Evolutionary conservation across 148 eudicot genomes (phyloP).

Genomic region (Linanthus parryae): DNA sequence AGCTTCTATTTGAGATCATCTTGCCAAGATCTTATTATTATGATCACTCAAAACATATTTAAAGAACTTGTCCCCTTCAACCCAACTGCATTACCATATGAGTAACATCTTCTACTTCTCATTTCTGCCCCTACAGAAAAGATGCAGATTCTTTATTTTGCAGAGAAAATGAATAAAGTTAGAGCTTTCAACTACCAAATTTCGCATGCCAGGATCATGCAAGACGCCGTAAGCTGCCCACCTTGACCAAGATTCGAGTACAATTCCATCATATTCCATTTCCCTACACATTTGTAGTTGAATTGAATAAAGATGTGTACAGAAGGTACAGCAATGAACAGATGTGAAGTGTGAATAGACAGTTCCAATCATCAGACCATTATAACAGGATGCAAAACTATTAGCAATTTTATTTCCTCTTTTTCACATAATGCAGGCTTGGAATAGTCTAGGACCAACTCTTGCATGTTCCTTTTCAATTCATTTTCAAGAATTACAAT

Average conservation of each 20-base stretch:
- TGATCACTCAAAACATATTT: no score
- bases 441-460: not conserved
- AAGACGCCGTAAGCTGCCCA: slow-evolving; percentile 90
- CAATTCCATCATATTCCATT: slow-evolving; percentile 90
- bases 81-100: no score
- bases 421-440: not conserved
- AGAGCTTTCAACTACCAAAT: slow-evolving; percentile 35
- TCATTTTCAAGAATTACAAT: not conserved
- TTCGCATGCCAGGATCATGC: slow-evolving; percentile 61
- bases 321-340: not conserved
- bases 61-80: no score
- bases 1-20: no score
- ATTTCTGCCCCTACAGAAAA: no score
- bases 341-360: not conserved
- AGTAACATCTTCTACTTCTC: no score
- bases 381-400: not conserved
- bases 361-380: not conserved
- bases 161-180: not conserved
- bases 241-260: slow-evolving; percentile 97
- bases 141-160: not conserved
- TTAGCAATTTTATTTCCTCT: no score
- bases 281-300: slow-evolving; percentile 42
- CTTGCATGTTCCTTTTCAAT: not conserved
- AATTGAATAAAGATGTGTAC: not conserved
- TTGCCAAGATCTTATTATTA: no score